Base-by-base conservation (phyloP, 257 asterid species). In the Solanum clarkiae region DNA sequence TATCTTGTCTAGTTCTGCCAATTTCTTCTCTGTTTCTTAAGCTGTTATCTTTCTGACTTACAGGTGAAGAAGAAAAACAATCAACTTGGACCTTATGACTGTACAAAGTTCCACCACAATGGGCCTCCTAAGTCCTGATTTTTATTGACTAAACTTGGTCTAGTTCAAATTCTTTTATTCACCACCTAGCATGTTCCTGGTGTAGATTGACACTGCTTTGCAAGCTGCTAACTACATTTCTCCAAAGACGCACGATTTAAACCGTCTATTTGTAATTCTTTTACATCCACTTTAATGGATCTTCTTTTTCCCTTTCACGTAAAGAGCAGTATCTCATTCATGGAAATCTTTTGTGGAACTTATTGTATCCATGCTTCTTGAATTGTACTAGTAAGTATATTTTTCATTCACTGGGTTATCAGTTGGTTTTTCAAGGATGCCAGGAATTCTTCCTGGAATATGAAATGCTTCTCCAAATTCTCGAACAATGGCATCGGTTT, bases 61-160 rank as follows among this genome's bases (percentile, higher is more conserved):
- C 97, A 95, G 98, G 98, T 94, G 72, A 92, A 88, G 82, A 91
- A 87, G 95, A 79, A 90, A 90, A 91, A 90, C 94, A 94, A 90
- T 80, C 88, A 90, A 83, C 90, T 94, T 26, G 98, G 98, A 59
- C 99, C 99, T 56, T 93, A 82, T 84, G 99, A 95, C 91, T 95
- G 99, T 85, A 95, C 99, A 83, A 95, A 95, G 91, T 90, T 79
- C 90, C 87, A 88, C 87, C 89, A 86, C 87, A 80, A 53, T 82
- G 81, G 32, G 69, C 92, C 91, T 56, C 86, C 89, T 5, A 68
- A 90, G 87, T 92, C 91, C 91, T 18, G 92, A 90, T 71, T 84
- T 91, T 71, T 87, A 80, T 87, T 89, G 84, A 82, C 84, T 84
- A 69, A 51, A 86, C 80, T 59, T 86, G 91, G 94, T 87, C 86